These are phyloP conservation scores for Ascochyta rabiei DNA, from an alignment of 2,329 filamentous ascomycete genomes.

Conservation along the genomic window DNA sequence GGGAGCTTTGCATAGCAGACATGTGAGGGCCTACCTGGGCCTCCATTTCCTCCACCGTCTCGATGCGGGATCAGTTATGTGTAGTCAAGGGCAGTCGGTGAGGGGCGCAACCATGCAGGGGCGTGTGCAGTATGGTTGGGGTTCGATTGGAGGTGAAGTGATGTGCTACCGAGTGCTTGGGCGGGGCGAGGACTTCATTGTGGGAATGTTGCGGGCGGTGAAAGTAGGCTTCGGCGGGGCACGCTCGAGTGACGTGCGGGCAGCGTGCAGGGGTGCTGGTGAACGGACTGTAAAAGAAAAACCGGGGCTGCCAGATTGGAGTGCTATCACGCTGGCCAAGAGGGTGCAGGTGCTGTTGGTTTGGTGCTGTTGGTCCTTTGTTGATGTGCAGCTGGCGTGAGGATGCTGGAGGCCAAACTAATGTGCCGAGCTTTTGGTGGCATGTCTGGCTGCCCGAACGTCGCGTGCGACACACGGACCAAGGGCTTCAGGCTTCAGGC, in stretches of 20 bases:
- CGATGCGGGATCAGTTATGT: conserved; percentile 24
- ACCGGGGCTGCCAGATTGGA: conserved; percentile 5
- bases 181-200: conserved; percentile 40
- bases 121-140: conserved; percentile 28
- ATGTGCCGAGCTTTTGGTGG: conserved; percentile 15
- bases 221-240: conserved; percentile 39
- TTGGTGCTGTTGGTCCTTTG: conserved; percentile 1
- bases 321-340: not conserved
- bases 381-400: conserved; percentile 7
- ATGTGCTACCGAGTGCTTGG: conserved; percentile 46
- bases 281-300: conserved; percentile 9
- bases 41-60: conserved; percentile 47
- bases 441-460: conserved; percentile 8
- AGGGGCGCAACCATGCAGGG: conserved; percentile 22
- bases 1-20: not conserved
- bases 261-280: conserved; percentile 19
- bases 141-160: conserved; percentile 16
- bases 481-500: not conserved
- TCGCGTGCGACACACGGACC: conserved; percentile 20
- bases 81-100: conserved; percentile 25
- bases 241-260: conserved; percentile 34
- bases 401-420: conserved; percentile 9
- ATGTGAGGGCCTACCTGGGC: conserved; percentile 38
- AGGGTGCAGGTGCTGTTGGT: not conserved
- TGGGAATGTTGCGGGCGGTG: conserved; percentile 45